phyloP scores from a whole-genome alignment of 2,329 filamentous ascomycete species.

The Alternaria arborescens region DNA sequence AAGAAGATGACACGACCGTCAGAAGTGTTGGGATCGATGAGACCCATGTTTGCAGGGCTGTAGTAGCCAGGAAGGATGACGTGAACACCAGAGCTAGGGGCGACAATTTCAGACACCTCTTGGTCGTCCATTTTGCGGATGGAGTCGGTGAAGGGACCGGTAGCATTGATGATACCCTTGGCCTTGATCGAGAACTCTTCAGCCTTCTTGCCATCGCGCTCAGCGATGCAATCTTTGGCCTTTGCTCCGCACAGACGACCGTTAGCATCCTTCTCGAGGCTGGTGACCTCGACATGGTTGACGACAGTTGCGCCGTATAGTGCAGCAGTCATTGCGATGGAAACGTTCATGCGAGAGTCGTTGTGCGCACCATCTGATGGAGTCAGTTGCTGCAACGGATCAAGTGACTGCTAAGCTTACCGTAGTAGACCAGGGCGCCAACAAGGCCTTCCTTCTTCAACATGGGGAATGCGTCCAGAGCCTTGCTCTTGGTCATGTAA shows the following conservation, averaged over 20 bases:
- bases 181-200: slow-evolving; percentile 76
- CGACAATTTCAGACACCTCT: slow-evolving; percentile 77
- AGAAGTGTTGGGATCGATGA: slow-evolving; percentile 86
- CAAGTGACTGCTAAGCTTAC: slow-evolving; percentile 47
- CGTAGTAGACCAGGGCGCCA: slow-evolving; percentile 87
- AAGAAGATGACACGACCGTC: slow-evolving; percentile 94
- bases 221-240: slow-evolving; percentile 74
- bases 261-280: slow-evolving; percentile 75
- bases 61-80: slow-evolving; percentile 88
- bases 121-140: slow-evolving; percentile 87
- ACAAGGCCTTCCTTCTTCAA: slow-evolving; percentile 79
- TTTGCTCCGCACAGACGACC: slow-evolving; percentile 78
- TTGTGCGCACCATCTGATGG: slow-evolving; percentile 82
- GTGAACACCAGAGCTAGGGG: slow-evolving; percentile 85
- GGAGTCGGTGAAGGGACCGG: slow-evolving; percentile 85
- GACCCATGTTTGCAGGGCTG: slow-evolving; percentile 83
- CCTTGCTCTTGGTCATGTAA: slow-evolving; percentile 86
- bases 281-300: slow-evolving; percentile 83
- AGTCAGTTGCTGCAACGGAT: slow-evolving; percentile 31
- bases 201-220: slow-evolving; percentile 68
- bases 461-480: slow-evolving; percentile 88
- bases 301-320: slow-evolving; percentile 83
- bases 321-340: slow-evolving; percentile 86
- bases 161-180: slow-evolving; percentile 87
- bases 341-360: slow-evolving; percentile 91